Conservation (phyloP, 2,329 filamentous ascomycete genomes). For the Triangularia setosa region DNA sequence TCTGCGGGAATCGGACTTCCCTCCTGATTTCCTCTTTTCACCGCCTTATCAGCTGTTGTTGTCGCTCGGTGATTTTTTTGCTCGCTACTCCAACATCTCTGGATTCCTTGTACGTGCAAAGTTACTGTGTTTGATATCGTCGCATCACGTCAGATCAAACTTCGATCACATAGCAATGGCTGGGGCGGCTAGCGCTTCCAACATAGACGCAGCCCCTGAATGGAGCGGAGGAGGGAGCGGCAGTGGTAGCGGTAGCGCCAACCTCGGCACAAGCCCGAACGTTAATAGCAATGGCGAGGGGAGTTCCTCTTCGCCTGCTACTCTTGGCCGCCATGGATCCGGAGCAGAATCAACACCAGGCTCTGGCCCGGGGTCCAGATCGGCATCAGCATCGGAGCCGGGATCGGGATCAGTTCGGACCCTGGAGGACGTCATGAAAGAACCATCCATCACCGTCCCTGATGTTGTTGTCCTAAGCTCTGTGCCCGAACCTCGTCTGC, state of each 20-base stretch:
- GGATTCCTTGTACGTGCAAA: not conserved
- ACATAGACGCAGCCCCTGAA: conserved; percentile 2
- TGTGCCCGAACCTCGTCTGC: conserved; percentile 30
- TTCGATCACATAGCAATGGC: conserved; percentile 3
- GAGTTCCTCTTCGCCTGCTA: not conserved
- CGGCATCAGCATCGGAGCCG: not conserved
- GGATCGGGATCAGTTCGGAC: conserved; percentile 22
- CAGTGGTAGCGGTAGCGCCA: not conserved
- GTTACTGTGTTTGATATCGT: not conserved
- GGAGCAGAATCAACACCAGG: not conserved
- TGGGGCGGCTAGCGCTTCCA: conserved; percentile 5
- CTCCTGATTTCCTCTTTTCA: not conserved
- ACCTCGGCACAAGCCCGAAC: not conserved
- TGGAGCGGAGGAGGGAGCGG: not conserved
- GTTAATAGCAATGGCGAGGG: conserved; percentile 5
- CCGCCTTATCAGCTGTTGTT: not conserved
- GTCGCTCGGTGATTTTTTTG: not conserved
- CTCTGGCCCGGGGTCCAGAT: not conserved
- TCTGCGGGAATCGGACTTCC: not conserved
- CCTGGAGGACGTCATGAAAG: conserved; percentile 40
- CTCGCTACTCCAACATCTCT: not conserved
- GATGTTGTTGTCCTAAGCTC: conserved; percentile 39
- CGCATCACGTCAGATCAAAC: conserved; percentile 4
- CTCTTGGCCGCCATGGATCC: not conserved
- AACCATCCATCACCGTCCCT: conserved; percentile 35